phyloP scores from a whole-genome alignment of 306 rosid genomes.

The Corylus americana region DNA sequence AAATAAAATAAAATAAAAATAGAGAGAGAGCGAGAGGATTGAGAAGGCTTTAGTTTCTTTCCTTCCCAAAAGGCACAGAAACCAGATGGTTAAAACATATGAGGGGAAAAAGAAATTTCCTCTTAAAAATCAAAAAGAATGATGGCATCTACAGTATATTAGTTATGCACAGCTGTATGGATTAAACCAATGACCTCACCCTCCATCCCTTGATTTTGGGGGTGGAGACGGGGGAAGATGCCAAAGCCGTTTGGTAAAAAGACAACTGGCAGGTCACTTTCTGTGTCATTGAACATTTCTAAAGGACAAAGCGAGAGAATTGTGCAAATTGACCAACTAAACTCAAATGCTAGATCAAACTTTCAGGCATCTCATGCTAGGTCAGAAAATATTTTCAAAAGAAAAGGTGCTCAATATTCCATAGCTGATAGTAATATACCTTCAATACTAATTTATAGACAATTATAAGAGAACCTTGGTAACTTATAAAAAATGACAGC shows the following conservation, averaged over 20 bases:
- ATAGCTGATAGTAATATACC: not conserved
- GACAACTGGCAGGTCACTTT: not conserved
- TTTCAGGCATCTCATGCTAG: not conserved
- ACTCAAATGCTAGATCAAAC: not conserved
- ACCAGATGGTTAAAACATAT: not conserved
- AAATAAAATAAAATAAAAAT: constrained; percentile 22
- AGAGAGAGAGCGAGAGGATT: constrained; percentile 18
- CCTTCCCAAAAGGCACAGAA: constrained; percentile 3
- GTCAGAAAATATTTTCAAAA: not conserved
- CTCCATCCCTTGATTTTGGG: not conserved
- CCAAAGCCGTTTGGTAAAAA: not conserved
- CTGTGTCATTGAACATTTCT: not conserved
- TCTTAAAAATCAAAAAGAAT: constrained; percentile 14
- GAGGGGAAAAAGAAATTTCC: not conserved
- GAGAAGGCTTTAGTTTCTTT: constrained; percentile 16
- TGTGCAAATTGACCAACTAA: not conserved
- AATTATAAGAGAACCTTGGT: not conserved
- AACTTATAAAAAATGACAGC: not conserved
- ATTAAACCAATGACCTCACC: not conserved
- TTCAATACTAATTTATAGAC: not conserved
- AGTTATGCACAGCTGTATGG: not conserved
- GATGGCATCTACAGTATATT: constrained; percentile 9
- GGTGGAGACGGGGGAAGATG: not conserved
- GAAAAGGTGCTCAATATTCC: not conserved
- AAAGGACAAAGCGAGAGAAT: not conserved